Percentiles rank a stretch among this genome's conserved stretches.
phyloP scores from a whole-genome alignment of 2,329 filamentous ascomycete genomes.

The Ophiocordyceps camponoti-floridani region DNA sequence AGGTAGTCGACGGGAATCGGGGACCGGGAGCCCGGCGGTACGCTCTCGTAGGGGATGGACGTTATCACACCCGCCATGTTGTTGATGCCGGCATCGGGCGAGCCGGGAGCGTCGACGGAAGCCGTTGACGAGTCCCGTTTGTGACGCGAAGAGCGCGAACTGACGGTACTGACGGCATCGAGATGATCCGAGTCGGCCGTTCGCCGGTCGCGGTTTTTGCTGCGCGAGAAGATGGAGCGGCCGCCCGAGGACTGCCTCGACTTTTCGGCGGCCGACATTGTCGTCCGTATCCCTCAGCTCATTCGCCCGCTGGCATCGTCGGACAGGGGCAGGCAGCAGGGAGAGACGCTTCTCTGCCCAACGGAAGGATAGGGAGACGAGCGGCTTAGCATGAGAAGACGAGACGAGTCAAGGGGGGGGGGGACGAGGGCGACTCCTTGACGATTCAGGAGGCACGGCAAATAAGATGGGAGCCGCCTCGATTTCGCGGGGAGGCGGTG shows the following conservation, averaged over 20 bases:
- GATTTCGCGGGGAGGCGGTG: neutral
- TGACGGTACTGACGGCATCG: conserved; percentile 41
- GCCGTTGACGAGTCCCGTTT: conserved; percentile 53
- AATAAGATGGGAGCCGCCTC: neutral
- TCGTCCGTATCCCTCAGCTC: conserved; percentile 14
- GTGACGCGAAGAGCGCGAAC: conserved; percentile 58
- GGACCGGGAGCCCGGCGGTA: conserved; percentile 45
- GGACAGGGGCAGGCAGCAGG: neutral
- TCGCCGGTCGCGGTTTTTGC: conserved; percentile 59
- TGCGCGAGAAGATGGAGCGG: conserved; percentile 76
- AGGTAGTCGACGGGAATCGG: conserved; percentile 59
- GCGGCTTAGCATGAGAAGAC: neutral
- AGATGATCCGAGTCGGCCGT: conserved; percentile 38
- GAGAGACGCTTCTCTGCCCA: neutral
- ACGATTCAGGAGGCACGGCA: neutral
- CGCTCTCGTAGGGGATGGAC: conserved; percentile 69
- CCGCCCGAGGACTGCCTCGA: conserved; percentile 59
- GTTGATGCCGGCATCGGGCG: conserved; percentile 48
- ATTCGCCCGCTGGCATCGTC: conserved; percentile 14
- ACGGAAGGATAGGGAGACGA: neutral
- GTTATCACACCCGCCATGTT: conserved; percentile 71
- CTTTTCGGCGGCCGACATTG: conserved; percentile 55
- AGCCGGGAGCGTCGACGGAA: conserved; percentile 50
- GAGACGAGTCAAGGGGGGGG: neutral
- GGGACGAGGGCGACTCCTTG: neutral